These are phyloP conservation scores for Arthrobotrys megalospora DNA, from an alignment of 2,329 filamentous ascomycete species.

Conservation along the genomic window DNA sequence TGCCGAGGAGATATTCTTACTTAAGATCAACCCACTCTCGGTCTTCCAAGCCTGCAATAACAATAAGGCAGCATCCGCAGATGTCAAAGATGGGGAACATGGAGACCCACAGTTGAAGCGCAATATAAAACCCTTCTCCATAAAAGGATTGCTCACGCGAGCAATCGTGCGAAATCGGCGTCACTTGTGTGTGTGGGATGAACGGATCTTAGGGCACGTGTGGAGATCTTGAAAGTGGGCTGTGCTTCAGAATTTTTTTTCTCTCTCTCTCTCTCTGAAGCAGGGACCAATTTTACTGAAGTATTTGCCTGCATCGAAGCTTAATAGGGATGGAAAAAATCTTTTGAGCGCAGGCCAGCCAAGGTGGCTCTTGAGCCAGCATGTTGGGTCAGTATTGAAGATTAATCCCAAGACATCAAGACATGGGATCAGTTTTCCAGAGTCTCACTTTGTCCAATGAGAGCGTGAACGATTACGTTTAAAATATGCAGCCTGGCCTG, in stretches of 20 bases:
- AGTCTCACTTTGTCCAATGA: slow-evolving; percentile 42
- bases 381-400: slow-evolving; percentile 11
- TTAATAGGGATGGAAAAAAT: slow-evolving; percentile 6
- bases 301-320: background rate
- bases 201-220: slow-evolving; percentile 16
- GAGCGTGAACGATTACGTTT: slow-evolving; percentile 50
- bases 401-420: slow-evolving; percentile 32
- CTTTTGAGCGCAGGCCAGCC: slow-evolving; percentile 18
- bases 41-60: slow-evolving; percentile 18
- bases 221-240: slow-evolving; percentile 35
- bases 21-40: slow-evolving; percentile 50
- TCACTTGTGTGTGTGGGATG: slow-evolving; percentile 16
- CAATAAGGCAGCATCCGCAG: slow-evolving; percentile 26
- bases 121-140: slow-evolving; percentile 21
- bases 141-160: slow-evolving; percentile 47
- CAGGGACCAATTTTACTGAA: slow-evolving; percentile 29
- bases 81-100: slow-evolving; percentile 8
- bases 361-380: slow-evolving; percentile 26
- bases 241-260: slow-evolving; percentile 41
- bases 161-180: slow-evolving; percentile 52
- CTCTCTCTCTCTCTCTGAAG: slow-evolving; percentile 14
- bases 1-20: slow-evolving; percentile 45
- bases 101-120: slow-evolving; percentile 30
- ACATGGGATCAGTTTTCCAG: slow-evolving; percentile 30
- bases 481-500: slow-evolving; percentile 37